These are phyloP conservation scores for Jamesozyma spencerorum DNA, from an alignment of 805 yeast genomes.

Conservation along the genomic window DNA sequence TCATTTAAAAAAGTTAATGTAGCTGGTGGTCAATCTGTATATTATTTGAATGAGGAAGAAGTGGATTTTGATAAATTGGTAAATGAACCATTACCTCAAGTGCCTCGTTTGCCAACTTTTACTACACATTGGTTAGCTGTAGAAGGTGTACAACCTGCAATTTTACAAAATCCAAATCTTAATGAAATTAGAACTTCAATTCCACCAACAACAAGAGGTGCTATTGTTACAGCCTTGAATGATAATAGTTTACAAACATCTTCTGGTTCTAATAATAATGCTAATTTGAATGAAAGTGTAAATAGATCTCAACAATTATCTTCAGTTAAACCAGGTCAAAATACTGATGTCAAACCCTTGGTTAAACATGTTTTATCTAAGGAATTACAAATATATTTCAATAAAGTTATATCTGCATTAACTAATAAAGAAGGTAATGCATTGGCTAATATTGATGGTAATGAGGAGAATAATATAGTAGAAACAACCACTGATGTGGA, in stretches of 20 bases:
- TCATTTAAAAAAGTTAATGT: slow-evolving; percentile 80
- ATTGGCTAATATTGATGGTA: neutral
- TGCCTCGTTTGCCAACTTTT: slow-evolving; percentile 84
- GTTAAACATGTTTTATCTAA: slow-evolving; percentile 93
- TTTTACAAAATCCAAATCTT: slow-evolving; percentile 85
- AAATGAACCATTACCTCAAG: slow-evolving; percentile 89
- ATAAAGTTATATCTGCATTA: slow-evolving; percentile 75
- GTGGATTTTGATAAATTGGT: slow-evolving; percentile 88
- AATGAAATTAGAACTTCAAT: slow-evolving; percentile 61
- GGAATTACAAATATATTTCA: slow-evolving; percentile 88
- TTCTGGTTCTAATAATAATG: slow-evolving; percentile 8
- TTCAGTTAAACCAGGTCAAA: slow-evolving; percentile 33
- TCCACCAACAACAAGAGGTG: slow-evolving; percentile 76
- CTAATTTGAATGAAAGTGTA: slow-evolving; percentile 14
- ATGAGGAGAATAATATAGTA: slow-evolving; percentile 8
- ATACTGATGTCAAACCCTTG: slow-evolving; percentile 68
- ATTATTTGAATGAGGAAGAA: slow-evolving; percentile 86
- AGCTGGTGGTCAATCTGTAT: slow-evolving; percentile 87
- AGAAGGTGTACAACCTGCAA: slow-evolving; percentile 97
- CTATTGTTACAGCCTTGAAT: slow-evolving; percentile 57
- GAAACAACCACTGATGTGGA: slow-evolving; percentile 7
- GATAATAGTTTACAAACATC: slow-evolving; percentile 35
- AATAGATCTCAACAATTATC: slow-evolving; percentile 24
- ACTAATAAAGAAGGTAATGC: slow-evolving; percentile 38
- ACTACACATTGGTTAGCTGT: slow-evolving; percentile 97